Percentiles rank a stretch among this genome's conserved stretches.
These are phyloP conservation scores for Usnea hakonensis DNA, from an alignment of 495 filamentous ascomycete species.

Conservation along the genomic window DNA sequence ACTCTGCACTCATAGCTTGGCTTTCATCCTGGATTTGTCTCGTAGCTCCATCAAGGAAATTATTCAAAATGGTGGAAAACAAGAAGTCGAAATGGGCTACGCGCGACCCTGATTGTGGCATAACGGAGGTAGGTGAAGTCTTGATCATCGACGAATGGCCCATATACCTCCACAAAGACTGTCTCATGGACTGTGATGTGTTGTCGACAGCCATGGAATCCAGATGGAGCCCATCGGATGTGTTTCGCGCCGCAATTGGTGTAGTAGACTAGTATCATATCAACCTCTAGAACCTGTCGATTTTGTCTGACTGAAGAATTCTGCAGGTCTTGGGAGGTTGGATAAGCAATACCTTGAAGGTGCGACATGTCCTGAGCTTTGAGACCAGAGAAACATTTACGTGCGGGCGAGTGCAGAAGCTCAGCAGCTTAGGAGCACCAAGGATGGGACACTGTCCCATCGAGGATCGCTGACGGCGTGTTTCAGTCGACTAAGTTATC, in stretches of 20 bases:
- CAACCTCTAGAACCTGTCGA: neutral
- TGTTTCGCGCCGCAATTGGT: neutral
- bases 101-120: neutral
- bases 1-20: neutral
- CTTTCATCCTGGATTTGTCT: neutral
- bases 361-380: neutral
- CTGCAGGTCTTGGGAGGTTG: neutral
- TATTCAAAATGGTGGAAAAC: neutral
- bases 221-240: neutral
- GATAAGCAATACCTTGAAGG: neutral
- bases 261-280: neutral
- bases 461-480: too few species aligned
- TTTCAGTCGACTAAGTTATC: too few species aligned
- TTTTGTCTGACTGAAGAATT: neutral
- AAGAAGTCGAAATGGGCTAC: neutral
- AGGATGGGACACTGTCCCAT: neutral
- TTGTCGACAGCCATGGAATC: neutral
- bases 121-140: neutral
- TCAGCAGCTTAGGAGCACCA: neutral
- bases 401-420: neutral
- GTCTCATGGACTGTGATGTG: conserved; percentile 3
- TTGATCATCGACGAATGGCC: neutral
- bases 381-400: neutral
- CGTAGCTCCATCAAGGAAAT: conserved; percentile 1
- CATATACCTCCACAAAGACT: neutral